phyloP scores from a whole-genome alignment of 176 grass and related monocot genomes.

The Aegilops bicornis region DNA sequence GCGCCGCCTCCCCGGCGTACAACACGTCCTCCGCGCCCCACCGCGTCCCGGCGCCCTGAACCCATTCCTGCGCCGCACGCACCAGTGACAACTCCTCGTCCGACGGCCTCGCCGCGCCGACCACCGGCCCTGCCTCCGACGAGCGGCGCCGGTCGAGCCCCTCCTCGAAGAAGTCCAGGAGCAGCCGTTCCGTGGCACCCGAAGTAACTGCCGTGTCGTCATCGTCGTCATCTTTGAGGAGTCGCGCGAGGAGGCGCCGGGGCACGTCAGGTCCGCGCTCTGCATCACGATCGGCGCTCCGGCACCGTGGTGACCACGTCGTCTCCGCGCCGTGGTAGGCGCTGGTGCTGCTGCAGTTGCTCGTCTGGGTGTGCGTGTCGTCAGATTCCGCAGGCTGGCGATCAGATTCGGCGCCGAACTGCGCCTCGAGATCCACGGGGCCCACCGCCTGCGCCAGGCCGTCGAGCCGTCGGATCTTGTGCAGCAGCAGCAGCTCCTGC shows the following conservation, averaged over 20 bases:
- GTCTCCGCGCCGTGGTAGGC: too few relatives aligned
- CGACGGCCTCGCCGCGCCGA: not conserved
- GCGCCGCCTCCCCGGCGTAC: slow-evolving; percentile 32
- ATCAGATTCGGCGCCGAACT: slow-evolving; percentile 25
- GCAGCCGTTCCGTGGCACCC: slow-evolving; percentile 24
- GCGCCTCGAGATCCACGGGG: slow-evolving; percentile 46
- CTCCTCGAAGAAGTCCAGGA: slow-evolving; percentile 76
- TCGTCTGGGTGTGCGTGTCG: not conserved
- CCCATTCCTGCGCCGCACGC: slow-evolving; percentile 40
- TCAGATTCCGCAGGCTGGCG: not conserved
- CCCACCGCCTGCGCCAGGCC: slow-evolving; percentile 29
- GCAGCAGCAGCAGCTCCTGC: slow-evolving; percentile 10
- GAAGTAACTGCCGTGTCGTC: not conserved
- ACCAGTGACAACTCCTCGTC: not conserved
- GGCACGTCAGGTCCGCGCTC: slow-evolving; percentile 3
- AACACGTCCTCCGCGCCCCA: slow-evolving; percentile 48
- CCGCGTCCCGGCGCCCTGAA: slow-evolving; percentile 20
- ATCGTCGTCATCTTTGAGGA: slow-evolving; percentile 6
- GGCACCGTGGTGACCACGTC: not conserved
- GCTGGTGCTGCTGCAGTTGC: not conserved
- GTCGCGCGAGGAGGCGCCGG: slow-evolving; percentile 29
- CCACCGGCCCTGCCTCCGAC: not conserved
- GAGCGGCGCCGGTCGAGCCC: not conserved
- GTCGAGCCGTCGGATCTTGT: slow-evolving; percentile 57
- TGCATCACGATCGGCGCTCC: not conserved